phyloP scores from a whole-genome alignment of 768 basidiomycete genomes.

The Tephrocybe sp. region DNA sequence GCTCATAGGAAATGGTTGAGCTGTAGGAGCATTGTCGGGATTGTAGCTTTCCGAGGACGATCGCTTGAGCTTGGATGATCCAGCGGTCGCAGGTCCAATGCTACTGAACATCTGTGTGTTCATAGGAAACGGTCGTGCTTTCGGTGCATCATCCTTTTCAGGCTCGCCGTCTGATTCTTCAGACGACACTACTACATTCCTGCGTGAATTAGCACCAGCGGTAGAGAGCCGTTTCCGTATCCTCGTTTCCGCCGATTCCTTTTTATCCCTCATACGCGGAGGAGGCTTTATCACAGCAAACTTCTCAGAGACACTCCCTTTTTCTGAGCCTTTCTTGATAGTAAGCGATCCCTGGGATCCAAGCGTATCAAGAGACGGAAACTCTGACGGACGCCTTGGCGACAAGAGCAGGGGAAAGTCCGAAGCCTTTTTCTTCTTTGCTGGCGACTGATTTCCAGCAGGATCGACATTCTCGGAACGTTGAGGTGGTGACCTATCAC shows the following conservation, averaged over 20 bases:
- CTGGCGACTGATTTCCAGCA: not conserved
- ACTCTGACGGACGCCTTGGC: slow-evolving; percentile 4
- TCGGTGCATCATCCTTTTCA: not conserved
- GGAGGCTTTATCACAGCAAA: not conserved
- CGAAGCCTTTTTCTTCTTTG: slow-evolving; percentile 15
- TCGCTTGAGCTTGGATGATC: slow-evolving; percentile 16
- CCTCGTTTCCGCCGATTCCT: not conserved
- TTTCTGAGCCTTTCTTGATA: slow-evolving; percentile 3
- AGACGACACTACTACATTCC: slow-evolving; percentile 1
- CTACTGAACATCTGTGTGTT: slow-evolving; percentile 41
- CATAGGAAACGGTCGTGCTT: slow-evolving; percentile 48
- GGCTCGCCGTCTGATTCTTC: slow-evolving; percentile 2
- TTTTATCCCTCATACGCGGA: not conserved
- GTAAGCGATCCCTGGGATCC: not conserved
- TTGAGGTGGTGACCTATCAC: not conserved
- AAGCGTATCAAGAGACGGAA: slow-evolving; percentile 3
- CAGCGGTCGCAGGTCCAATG: slow-evolving; percentile 22
- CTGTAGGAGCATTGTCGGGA: slow-evolving; percentile 4
- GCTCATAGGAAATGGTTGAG: slow-evolving; percentile 50
- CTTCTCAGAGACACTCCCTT: slow-evolving; percentile 10
- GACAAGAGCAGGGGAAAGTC: slow-evolving; percentile 25
- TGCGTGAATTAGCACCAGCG: not conserved
- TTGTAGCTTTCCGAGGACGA: slow-evolving; percentile 32
- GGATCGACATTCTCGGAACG: not conserved
- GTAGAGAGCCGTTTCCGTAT: not conserved